Conservation (phyloP, 2,329 filamentous ascomycete genomes). For the Thelonectria blattea region DNA sequence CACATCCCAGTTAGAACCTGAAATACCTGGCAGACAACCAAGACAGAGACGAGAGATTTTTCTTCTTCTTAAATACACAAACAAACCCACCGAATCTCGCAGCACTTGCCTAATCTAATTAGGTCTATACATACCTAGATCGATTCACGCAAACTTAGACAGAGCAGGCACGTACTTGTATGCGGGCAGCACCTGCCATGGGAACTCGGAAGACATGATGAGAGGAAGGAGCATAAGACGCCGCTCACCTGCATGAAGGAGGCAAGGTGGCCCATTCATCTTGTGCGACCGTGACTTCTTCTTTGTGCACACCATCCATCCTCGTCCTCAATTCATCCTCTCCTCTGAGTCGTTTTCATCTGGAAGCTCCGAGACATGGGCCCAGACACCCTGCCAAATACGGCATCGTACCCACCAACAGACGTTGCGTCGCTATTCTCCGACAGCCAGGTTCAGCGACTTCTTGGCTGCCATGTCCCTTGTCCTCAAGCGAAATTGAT, state of each 20-base stretch:
- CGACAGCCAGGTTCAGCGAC: conserved; percentile 2
- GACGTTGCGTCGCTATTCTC: conserved; percentile 9
- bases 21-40: too few species aligned
- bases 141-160: not conserved
- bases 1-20: not conserved
- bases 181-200: too few species aligned
- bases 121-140: not conserved
- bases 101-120: not conserved
- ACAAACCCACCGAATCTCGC: too few species aligned
- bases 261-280: not conserved
- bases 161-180: not conserved
- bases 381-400: not conserved
- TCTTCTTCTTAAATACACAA: too few species aligned
- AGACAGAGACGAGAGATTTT: too few species aligned
- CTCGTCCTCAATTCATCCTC: not conserved
- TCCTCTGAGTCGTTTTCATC: not conserved
- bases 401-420: conserved; percentile 1
- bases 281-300: not conserved
- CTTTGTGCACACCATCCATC: not conserved
- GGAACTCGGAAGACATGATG: too few species aligned
- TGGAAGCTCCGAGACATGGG: not conserved
- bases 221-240: too few species aligned
- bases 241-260: not conserved
- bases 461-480: not conserved
- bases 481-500: not conserved